phyloP scores from a whole-genome alignment of 2,329 filamentous ascomycete genomes.

The Coniochaeta sp. region DNA sequence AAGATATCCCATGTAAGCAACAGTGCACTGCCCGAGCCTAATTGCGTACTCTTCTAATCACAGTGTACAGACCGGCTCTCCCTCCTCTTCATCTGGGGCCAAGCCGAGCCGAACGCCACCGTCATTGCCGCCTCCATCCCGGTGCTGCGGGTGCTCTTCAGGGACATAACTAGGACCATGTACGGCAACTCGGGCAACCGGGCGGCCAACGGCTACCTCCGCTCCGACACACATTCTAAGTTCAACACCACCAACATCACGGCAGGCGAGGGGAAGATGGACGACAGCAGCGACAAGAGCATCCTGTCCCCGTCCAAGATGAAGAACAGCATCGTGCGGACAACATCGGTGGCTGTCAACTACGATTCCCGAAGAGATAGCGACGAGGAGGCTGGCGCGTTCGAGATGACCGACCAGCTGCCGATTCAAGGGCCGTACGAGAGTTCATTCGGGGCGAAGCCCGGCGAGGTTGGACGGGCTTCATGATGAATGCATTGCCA shows the following conservation, averaged over 20 bases:
- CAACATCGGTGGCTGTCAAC: slow-evolving; percentile 4
- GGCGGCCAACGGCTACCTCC: slow-evolving; percentile 2
- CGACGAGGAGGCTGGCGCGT: neutral
- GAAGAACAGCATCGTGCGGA: slow-evolving; percentile 2
- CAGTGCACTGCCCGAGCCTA: neutral
- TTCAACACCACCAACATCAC: slow-evolving; percentile 20
- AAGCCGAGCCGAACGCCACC: slow-evolving; percentile 9
- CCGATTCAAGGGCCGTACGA: neutral
- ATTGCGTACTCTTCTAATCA: neutral
- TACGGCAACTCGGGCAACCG: slow-evolving; percentile 2
- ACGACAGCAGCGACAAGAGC: slow-evolving; percentile 8
- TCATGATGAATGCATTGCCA: neutral
- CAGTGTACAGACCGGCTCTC: slow-evolving; percentile 4
- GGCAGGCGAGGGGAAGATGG: slow-evolving; percentile 15
- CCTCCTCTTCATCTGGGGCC: slow-evolving; percentile 8
- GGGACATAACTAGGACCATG: slow-evolving; percentile 1
- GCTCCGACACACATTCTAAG: slow-evolving; percentile 2
- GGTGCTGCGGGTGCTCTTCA: slow-evolving; percentile 6
- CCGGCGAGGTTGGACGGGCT: neutral
- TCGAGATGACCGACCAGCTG: neutral
- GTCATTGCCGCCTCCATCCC: slow-evolving; percentile 11
- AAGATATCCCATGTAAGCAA: slow-evolving; percentile 7
- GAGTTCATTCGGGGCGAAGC: neutral
- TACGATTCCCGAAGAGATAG: neutral
- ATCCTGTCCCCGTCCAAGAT: slow-evolving; percentile 1